Evolutionary conservation across 1,284 basidiomycete species (phyloP), one percentile per base, ranked within the genome.

Genomic region (Thelephora terrestris): DNA sequence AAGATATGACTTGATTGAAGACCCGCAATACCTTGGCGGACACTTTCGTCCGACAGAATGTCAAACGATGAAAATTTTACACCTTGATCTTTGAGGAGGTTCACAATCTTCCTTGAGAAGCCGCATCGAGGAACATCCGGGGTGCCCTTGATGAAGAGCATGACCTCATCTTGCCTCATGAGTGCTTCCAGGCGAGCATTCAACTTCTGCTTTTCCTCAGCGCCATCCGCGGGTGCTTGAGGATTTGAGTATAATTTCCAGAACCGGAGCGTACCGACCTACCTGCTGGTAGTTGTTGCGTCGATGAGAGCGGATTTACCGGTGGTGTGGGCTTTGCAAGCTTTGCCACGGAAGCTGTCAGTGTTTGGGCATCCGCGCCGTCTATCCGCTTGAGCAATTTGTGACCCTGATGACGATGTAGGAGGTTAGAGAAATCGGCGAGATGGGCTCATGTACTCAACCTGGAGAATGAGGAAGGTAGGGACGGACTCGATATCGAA

Each of bases 141-240:
- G 54, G 82, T 85, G 20, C 95, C 96, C 70, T 99, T 99, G 94
- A 99, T 99, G 76, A 99, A 98, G 50, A 99, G 67, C 49, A 99
- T 91, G 9, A 98, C 79, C 10, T 67, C 67, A 62, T 69, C 76
- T 67, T 78, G 74, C 47, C 71, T 71, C 88, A 93, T 92, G 51
- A 94, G 64, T 43, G 55, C 58, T 25, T 65, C 68, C 63, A 91
- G 76, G 47, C 91, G 74, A 39, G 63, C 61, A 39, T 76, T 73
- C 20, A 91, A 73, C 55, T 86, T 71, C 55, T 85, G 85, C n/a
- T 71, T 64, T 5, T 77, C 74, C 50, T 67, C 68, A 29, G 59
- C 57, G 44, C 50, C 61, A 39, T 54, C 59, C 29, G 55, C 58
- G 20, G 55, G 65, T 20, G 61, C 64, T 27, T 32, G 7, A 32